Base-by-base conservation (phyloP, 495 filamentous ascomycete species). In the Podospora sp. region DNA sequence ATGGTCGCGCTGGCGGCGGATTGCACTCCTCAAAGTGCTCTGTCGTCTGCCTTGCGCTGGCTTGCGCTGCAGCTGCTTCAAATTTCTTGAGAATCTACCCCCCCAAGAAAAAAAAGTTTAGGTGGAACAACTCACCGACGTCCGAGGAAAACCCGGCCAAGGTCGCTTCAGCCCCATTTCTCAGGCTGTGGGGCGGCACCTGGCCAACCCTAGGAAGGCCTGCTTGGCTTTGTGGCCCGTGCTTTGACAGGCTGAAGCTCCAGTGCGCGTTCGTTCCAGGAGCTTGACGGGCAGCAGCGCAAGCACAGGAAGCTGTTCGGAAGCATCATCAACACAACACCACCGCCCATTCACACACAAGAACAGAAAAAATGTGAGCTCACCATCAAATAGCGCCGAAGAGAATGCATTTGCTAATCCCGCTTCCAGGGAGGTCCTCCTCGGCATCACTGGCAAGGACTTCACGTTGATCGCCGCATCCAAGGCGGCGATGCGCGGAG, bases 361-460 rank as follows among this genome's bases (percentile, higher is more conserved):
- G 25, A 65, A 68, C 22, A 57, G 53, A 61, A 40, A 71, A 68
- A 1, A 74, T 74, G 72, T 74, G 65, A 35, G 71, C 50, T 20
- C 20, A 27, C 2, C 21, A 4, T 24, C 9, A 0, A 3, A n/a
- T 16, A 40, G 35, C 56, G 46, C 49, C 53, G 49, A 12, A 6
- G 6, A 22, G 40, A n/a, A 46, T 4, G 21, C 24, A 12, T 29
- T 18, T 18, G 6, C 16, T 26, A 18, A 61, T 35, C n/a, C 60
- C 64, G 53, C 60, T 65, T 62, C 24, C 55, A 99, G 93, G 95
- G 95, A 99, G 88, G 92, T 98, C 78, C 85, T 99, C 79, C 87
- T 99, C 65, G 95, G 95, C 65, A 96, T 99, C 78, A 97, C 95
- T 46, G 96, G 95, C 83, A 95, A 94, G 84, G 95, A 99, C 86